A percentile compares a stretch with the other conserved stretches of the same genome.
phyloP scores from a whole-genome alignment of 2,329 filamentous ascomycete genomes.

The Rutstroemia sydowiana region DNA sequence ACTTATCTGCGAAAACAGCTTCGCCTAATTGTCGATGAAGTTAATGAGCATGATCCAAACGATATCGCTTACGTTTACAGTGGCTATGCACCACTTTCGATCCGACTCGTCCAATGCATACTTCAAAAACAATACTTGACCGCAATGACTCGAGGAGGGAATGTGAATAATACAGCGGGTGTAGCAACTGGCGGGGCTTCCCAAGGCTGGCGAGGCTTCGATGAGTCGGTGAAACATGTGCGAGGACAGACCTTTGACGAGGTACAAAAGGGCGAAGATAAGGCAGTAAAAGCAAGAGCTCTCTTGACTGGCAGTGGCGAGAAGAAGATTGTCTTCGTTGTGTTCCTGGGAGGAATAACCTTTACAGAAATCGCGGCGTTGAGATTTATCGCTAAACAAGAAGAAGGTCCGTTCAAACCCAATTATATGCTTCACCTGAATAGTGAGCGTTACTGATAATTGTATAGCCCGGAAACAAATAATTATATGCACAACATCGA shows the following conservation, averaged over 20 bases:
- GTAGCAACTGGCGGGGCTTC: constrained; percentile 48
- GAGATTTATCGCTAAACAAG: constrained; percentile 78
- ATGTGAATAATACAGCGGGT: constrained; percentile 38
- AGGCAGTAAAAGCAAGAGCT: constrained; percentile 78
- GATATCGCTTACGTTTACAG: constrained; percentile 98
- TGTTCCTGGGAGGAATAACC: constrained; percentile 94
- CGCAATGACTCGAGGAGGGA: constrained; percentile 59
- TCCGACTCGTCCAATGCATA: constrained; percentile 86
- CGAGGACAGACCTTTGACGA: constrained; percentile 87
- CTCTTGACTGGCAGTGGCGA: constrained; percentile 68
- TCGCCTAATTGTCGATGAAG: constrained; percentile 87
- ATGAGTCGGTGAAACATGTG: constrained; percentile 82
- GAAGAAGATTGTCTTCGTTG: constrained; percentile 87
- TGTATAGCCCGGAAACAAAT: constrained; percentile 64
- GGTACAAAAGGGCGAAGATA: constrained; percentile 85
- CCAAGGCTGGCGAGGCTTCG: constrained; percentile 88
- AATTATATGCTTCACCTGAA: background rate
- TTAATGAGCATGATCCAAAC: constrained; percentile 88
- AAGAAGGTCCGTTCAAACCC: constrained; percentile 49
- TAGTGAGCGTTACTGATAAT: constrained; percentile 11
- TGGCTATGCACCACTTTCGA: constrained; percentile 87
- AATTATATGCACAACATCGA: constrained; percentile 85
- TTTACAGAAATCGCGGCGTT: constrained; percentile 94
- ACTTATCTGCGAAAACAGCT: constrained; percentile 78
- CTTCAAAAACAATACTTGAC: constrained; percentile 83